A percentile compares a stretch with the other conserved stretches of the same genome.
These are phyloP conservation scores for Perilla frutescens DNA, from an alignment of 257 asterid species.

Conservation along the genomic window DNA sequence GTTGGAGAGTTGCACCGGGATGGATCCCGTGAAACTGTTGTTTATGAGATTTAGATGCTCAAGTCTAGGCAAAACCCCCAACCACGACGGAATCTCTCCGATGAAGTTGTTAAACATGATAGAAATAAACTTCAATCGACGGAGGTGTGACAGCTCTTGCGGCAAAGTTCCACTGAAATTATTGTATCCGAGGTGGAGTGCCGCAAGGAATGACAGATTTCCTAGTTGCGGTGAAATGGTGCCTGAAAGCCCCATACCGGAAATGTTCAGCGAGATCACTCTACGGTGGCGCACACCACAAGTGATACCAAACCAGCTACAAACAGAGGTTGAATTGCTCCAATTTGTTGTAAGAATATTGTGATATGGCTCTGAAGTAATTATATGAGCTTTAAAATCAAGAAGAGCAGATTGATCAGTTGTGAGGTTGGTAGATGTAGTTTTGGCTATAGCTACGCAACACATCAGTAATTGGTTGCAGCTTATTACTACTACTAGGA, in stretches of 20 bases:
- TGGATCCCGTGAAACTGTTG: conserved; percentile 30
- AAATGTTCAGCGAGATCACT: conserved; percentile 21
- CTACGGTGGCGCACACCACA: conserved; percentile 31
- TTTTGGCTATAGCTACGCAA: not conserved
- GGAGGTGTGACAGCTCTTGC: conserved; percentile 6
- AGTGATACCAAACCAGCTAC: conserved; percentile 19
- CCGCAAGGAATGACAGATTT: conserved; percentile 33
- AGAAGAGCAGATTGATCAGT: conserved; percentile 17
- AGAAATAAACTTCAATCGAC: not conserved
- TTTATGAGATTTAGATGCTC: conserved; percentile 9
- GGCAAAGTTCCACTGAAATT: conserved; percentile 5
- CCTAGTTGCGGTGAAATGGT: conserved; percentile 31
- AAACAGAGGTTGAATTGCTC: not conserved
- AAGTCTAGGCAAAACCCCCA: too few species aligned
- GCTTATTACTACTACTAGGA: too few species aligned
- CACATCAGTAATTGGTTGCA: not conserved
- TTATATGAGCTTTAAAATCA: conserved; percentile 18
- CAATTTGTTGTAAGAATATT: not conserved
- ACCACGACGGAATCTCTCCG: too few species aligned
- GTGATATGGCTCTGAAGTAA: conserved; percentile 20
- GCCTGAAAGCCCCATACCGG: conserved; percentile 22
- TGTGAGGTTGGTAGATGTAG: not conserved
- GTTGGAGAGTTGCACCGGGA: conserved; percentile 12
- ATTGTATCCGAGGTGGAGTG: conserved; percentile 22
- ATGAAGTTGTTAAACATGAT: too few species aligned